Conservation (phyloP, 2,329 filamentous ascomycete genomes). For the Colletotrichum camelliae region DNA sequence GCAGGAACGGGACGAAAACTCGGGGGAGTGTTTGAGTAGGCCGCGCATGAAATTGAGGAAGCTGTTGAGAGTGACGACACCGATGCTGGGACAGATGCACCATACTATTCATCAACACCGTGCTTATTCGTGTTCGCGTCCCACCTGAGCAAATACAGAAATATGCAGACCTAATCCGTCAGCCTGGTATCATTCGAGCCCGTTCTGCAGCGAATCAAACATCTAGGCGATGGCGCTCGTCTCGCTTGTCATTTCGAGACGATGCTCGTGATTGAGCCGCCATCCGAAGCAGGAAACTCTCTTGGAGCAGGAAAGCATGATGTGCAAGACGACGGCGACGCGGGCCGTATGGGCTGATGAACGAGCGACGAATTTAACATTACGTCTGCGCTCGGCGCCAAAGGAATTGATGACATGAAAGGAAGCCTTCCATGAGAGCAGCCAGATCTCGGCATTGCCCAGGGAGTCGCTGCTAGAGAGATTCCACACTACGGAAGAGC, state of each 20-base stretch:
- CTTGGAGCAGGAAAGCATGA: background rate
- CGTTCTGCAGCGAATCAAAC: background rate
- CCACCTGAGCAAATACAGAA: background rate
- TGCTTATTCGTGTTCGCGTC: background rate
- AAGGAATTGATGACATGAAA: background rate
- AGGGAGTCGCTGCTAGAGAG: background rate
- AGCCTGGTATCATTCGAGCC: background rate
- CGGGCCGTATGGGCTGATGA: too few relatives aligned
- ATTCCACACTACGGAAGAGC: background rate
- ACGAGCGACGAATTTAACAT: too few relatives aligned
- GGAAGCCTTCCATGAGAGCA: background rate
- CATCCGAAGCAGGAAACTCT: background rate
- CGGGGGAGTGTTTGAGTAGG: too few relatives aligned
- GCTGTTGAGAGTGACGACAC: too few relatives aligned
- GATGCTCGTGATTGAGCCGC: background rate
- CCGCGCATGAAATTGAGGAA: too few relatives aligned
- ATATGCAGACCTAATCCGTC: background rate
- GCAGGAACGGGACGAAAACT: too few relatives aligned
- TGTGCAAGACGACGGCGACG: background rate
- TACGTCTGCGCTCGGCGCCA: background rate
- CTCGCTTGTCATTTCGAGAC: background rate
- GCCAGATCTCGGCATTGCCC: background rate
- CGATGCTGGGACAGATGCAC: too few relatives aligned
- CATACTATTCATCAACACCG: background rate
- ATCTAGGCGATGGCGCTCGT: background rate